Evolutionary conservation across 2,329 filamentous ascomycete genomes (phyloP), one percentile per base, ranked within the genome.

Genomic region (Clonostachys sp.): DNA sequence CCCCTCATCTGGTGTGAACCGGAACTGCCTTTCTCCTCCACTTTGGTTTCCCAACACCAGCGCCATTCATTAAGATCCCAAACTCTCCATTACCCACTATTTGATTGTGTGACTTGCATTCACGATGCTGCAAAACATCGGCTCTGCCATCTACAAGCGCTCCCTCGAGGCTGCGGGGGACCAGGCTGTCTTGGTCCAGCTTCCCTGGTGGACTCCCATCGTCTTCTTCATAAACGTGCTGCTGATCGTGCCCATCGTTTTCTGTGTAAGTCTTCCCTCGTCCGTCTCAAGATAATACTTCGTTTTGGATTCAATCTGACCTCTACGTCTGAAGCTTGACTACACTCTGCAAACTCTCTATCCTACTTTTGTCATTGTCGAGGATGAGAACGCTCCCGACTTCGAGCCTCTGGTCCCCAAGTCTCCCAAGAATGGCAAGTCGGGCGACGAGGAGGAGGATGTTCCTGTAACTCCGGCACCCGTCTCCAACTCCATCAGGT

Each of bases 291-390:
- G 12, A n/a, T 9, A 9, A 30, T 30, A 30, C 24, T 39, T n/a
- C 14, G 7, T 39, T 18, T n/a, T 8, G 36, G 14, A n/a, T 39
- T n/a, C 36, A 8, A n/a, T 18, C 14, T 39, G 7, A 39, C 17
- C 36, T 39, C 36, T 4, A 1, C 10, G 17, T n/a, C 36, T 39
- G 35, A 41, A 14, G 14, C 16, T 39, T 6, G 13, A 12, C 5
- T 39, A n/a, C 17, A 77, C 77, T 10, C 60, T 82, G 44, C 60
- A 67, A 46, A 62, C 64, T 48, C 59, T 83, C 56, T 78, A 74
- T 58, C 72, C 77, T 41, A 71, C 75, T 47, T 71, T 82, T 50
- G 75, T 78, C 61, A 80, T 81, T 51, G 64, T 82, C 54, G 79
- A 83, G 57, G 75, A 82, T 63, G 77, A 80, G 45, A 72, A 72